phyloP scores from a whole-genome alignment of 129 eudicot species.

The Daucus carota region DH1_v3.0 NC_030382.2:39888501-39889000 shows the following conservation, averaged over 20 bases:
- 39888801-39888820: conserved; percentile 38
- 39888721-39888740: conserved; percentile 36
- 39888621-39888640: conserved; percentile 41
- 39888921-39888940: conserved; percentile 51
- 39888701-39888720: conserved; percentile 52
- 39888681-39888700: conserved; percentile 34
- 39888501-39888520: too few species aligned
- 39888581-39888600: conserved; percentile 13
- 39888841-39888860: conserved; percentile 49
- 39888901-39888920: conserved; percentile 44
- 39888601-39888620: conserved; percentile 94
- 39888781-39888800: conserved; percentile 90
- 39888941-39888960: conserved; percentile 48
- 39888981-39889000: conserved; percentile 57
- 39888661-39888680: conserved; percentile 42
- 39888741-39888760: conserved; percentile 66
- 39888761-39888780: conserved; percentile 67
- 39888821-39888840: conserved; percentile 26
- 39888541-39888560: too few species aligned
- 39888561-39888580: too few species aligned
- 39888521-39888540: too few species aligned
- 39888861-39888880: conserved; percentile 32
- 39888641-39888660: conserved; percentile 24
- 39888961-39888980: conserved; percentile 68
- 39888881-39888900: conserved; percentile 62